phyloP scores from a whole-genome alignment of 768 basidiomycete species.

The Boletus vermiculosoides region DNA sequence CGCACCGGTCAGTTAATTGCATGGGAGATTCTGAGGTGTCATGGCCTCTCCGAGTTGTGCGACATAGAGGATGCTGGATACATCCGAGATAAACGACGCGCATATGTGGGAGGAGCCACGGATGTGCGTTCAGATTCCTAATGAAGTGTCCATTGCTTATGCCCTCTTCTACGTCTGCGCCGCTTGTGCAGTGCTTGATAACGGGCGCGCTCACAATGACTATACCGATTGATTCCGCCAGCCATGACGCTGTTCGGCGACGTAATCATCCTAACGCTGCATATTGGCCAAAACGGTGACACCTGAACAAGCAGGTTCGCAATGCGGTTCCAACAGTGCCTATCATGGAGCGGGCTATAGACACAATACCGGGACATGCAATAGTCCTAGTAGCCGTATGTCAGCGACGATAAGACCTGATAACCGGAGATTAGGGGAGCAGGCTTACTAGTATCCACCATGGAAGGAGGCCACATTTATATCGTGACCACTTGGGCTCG shows the following conservation, averaged over 20 bases:
- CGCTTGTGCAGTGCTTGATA: neutral
- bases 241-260: constrained; percentile 2
- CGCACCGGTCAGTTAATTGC: constrained; percentile 1
- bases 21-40: neutral
- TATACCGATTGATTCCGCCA: neutral
- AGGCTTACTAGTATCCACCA: no score
- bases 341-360: constrained; percentile 3
- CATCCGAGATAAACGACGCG: neutral
- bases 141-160: neutral
- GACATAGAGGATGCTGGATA: neutral
- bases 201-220: constrained; percentile 4
- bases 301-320: neutral
- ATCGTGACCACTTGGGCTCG: no score
- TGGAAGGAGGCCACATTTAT: no score
- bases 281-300: neutral
- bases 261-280: neutral
- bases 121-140: neutral
- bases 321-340: neutral
- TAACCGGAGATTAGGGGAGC: neutral
- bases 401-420: neutral
- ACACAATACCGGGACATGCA: neutral
- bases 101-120: neutral
- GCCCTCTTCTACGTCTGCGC: neutral
- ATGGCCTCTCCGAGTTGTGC: neutral
- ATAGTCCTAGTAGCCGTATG: neutral